Evolutionary conservation across 1,284 basidiomycete species (phyloP).

Genomic region (Taiwanofungus camphoratus): DNA sequence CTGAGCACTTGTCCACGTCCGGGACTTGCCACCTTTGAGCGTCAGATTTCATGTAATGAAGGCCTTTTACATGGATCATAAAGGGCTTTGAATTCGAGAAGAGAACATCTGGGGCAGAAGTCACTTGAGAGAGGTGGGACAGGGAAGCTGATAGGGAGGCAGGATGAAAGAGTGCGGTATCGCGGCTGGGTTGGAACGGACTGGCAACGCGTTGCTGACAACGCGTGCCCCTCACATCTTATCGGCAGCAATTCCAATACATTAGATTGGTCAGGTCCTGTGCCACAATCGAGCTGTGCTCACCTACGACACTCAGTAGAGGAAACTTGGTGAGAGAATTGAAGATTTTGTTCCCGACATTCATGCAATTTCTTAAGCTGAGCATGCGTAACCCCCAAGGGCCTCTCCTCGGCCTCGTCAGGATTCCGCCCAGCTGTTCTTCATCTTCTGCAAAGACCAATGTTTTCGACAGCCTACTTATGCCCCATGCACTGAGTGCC

Average conservation of each 20-base stretch:
- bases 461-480: slow-evolving; percentile 33
- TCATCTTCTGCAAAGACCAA: slow-evolving; percentile 20
- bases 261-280: background rate
- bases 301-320: slow-evolving; percentile 52
- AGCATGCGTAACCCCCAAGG: slow-evolving; percentile 56
- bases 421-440: background rate
- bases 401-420: slow-evolving; percentile 29
- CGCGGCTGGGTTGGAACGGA: slow-evolving; percentile 16
- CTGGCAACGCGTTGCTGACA: slow-evolving; percentile 26
- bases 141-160: slow-evolving; percentile 12
- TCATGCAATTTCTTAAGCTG: slow-evolving; percentile 40
- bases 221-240: slow-evolving; percentile 50
- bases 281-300: slow-evolving; percentile 1
- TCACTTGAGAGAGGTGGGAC: slow-evolving; percentile 26
- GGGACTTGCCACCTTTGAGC: background rate
- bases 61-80: slow-evolving; percentile 17
- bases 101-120: slow-evolving; percentile 12
- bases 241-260: slow-evolving; percentile 7
- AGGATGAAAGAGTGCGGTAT: slow-evolving; percentile 23
- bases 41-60: slow-evolving; percentile 11
- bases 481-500: slow-evolving; percentile 42
- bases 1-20: background rate
- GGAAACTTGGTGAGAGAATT: slow-evolving; percentile 39
- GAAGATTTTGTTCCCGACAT: slow-evolving; percentile 38
- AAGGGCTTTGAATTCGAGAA: slow-evolving; percentile 21